phyloP scores from a whole-genome alignment of 257 asterid genomes.

The Solanum boliviense region DNA sequence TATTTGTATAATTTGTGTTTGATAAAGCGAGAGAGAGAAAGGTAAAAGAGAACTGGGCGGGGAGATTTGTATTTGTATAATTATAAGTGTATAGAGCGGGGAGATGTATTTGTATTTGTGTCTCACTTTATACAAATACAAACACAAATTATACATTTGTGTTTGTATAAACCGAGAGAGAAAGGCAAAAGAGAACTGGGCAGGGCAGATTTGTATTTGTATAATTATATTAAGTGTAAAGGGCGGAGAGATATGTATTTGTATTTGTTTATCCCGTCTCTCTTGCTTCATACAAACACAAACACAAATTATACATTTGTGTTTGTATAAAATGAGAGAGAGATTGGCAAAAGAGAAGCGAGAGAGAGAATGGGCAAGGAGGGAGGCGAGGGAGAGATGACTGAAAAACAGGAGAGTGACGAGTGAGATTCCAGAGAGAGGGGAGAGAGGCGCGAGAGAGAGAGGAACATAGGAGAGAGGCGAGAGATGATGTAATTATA shows the following conservation, averaged over 20 bases:
- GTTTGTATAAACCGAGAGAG: neutral
- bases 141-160: neutral
- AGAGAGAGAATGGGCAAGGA: neutral
- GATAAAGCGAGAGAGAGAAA: too few species aligned
- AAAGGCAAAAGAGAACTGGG: neutral
- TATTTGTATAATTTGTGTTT: too few species aligned
- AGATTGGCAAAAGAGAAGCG: too few species aligned
- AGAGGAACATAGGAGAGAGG: too few species aligned
- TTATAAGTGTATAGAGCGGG: too few species aligned
- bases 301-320: neutral
- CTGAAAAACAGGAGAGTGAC: too few species aligned
- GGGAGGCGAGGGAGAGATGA: neutral
- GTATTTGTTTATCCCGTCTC: neutral
- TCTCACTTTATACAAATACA: neutral
- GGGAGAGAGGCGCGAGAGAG: neutral
- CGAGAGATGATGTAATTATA: neutral
- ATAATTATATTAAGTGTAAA: neutral
- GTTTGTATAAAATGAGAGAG: neutral
- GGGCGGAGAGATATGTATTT: too few species aligned
- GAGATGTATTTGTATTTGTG: too few species aligned
- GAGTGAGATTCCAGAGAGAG: too few species aligned
- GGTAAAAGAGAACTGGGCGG: too few species aligned
- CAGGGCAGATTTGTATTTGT: too few species aligned
- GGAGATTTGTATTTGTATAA: too few species aligned
- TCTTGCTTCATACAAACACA: neutral